phyloP scores from a whole-genome alignment of 164 flowering plant species.

The Euptelea pleiosperma region DNA sequence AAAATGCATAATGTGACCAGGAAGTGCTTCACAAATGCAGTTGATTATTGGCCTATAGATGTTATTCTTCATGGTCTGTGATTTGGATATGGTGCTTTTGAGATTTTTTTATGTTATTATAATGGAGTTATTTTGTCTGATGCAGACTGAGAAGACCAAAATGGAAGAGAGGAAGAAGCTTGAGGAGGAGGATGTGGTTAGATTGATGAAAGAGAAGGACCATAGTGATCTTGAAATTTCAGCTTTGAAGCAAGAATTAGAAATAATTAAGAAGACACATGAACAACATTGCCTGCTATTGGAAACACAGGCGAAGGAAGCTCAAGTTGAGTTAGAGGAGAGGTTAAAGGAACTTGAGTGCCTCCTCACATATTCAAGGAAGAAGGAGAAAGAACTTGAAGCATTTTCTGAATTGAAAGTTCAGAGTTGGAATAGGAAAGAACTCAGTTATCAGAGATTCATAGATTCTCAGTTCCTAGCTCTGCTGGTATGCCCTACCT shows the following conservation, averaged over 20 bases:
- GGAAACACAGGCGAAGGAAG: constrained; percentile 48
- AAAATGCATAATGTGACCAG: no score
- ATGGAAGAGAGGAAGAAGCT: constrained; percentile 62
- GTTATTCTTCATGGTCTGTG: neutral
- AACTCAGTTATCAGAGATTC: constrained; percentile 39
- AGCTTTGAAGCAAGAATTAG: constrained; percentile 53
- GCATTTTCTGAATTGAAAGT: constrained; percentile 48
- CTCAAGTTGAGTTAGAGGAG: constrained; percentile 43
- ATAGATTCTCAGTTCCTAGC: constrained; percentile 48
- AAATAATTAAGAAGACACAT: constrained; percentile 37
- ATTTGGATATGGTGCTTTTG: neutral
- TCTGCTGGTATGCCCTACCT: constrained; percentile 45
- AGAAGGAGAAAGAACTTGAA: constrained; percentile 57
- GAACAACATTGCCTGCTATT: constrained; percentile 42
- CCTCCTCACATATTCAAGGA: constrained; percentile 47
- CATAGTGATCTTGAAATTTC: constrained; percentile 41
- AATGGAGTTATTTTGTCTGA: constrained; percentile 5
- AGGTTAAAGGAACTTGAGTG: constrained; percentile 59
- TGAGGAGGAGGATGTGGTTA: constrained; percentile 54
- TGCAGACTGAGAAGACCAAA: constrained; percentile 65
- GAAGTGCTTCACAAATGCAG: no score
- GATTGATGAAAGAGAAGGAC: constrained; percentile 56
- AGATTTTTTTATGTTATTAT: neutral
- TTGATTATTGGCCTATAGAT: neutral
- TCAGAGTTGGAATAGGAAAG: constrained; percentile 58